Base-by-base conservation (phyloP, 192 early-diverging fungal species). In the Coemansia sp. region DNA sequence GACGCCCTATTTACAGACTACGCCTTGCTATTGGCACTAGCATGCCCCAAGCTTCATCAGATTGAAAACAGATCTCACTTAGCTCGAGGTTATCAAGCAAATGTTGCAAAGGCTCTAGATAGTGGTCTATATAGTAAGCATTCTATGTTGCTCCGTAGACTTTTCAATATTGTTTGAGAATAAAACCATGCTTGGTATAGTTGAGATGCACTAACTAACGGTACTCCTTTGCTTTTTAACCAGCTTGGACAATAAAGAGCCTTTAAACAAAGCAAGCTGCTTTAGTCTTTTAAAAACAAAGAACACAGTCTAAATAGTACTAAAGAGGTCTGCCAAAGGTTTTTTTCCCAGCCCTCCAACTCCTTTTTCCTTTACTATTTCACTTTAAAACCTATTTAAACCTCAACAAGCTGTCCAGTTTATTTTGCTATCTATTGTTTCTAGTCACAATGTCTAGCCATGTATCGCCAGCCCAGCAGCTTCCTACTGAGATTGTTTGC, bases 71-170 rank as follows among this genome's bases (percentile, higher is more conserved):
- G 9, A 2, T 10, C 16, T 0, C 9, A 16, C 16, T 2, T 11
- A 31, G 13, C 26, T 26, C 28, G 1, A 6, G 28, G 28, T 18
- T 58, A 58, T 34, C 34, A 58, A 36, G 8, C 13, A 18, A 23
- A 18, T 14, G 7, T 58, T 21, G 18, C 56, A 4, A 31, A 20
- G 13, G 31, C 56, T 1, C 31, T 58, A 1, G 8, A 11, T n/a
- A 10, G 9, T 36, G 56, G 56, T 20, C 56, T 34, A n/a, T 58
- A 37, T 37, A 58, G 56, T n/a, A 58, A 58, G 33, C 36, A 58
- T n/a, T 9, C 34, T 9, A 20, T 14, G 31, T 31, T 13, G 31
- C 53, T 56, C 31, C 33, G n/a, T 8, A 24, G 16, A 56, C 16
- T 56, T 16, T 28, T 56, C 8, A 31, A 56, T 13, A 9, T 26